These are phyloP conservation scores for Effrenium voratum DNA, from an alignment of 73 alveolate species.

Conservation along the genomic window DNA sequence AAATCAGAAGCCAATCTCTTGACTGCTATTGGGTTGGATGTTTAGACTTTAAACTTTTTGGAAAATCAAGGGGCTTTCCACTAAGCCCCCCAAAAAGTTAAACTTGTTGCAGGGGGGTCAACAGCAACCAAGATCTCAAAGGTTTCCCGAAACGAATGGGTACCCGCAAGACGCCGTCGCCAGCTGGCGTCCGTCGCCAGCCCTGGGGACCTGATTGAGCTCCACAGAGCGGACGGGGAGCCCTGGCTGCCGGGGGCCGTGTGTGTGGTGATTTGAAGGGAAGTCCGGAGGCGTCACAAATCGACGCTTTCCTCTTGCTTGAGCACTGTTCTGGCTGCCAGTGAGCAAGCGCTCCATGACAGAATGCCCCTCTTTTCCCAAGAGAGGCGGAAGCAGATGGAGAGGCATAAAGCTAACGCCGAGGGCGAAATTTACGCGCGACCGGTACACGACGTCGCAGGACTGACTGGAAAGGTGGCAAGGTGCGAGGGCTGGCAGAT, in stretches of 20 bases:
- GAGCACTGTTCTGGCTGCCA: neutral
- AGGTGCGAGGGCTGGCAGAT: neutral
- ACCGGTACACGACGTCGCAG: slow-evolving; percentile 31
- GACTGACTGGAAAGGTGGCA: neutral
- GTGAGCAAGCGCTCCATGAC: neutral
- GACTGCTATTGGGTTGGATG: neutral
- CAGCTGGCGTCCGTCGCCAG: neutral
- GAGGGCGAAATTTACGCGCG: slow-evolving; percentile 86
- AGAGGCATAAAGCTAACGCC: neutral
- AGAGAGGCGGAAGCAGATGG: neutral
- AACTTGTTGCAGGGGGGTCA: no score
- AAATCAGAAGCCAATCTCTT: neutral
- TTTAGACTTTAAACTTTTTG: neutral
- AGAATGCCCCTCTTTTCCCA: neutral
- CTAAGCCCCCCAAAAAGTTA: neutral
- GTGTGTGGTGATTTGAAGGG: neutral
- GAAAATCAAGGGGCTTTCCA: no score
- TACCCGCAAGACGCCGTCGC: no score
- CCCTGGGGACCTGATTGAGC: slow-evolving; percentile 84
- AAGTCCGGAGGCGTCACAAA: neutral
- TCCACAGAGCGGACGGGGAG: slow-evolving; percentile 2
- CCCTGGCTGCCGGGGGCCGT: slow-evolving; percentile 50
- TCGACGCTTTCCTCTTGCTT: neutral
- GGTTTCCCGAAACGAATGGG: neutral
- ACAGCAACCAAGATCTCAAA: neutral